Evolutionary conservation across 306 rosid species (phyloP), one percentile per base, ranked within the genome.

Genomic region (Glycine tomentella): DNA sequence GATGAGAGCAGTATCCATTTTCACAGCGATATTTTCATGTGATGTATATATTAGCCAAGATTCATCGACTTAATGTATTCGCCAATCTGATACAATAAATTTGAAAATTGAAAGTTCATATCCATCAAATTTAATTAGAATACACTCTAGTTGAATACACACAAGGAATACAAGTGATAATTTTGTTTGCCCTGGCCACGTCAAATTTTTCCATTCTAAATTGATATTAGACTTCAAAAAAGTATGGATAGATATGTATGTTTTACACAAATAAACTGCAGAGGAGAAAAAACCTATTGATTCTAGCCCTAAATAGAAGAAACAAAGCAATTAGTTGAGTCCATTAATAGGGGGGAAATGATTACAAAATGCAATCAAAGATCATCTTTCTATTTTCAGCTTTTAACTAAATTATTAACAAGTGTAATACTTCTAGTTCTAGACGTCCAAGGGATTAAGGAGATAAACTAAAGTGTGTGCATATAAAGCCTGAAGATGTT

Each of bases 331-430:
- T 63, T 44, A 9, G 53, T 33, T 51, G 44, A 1, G 45, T 7
- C 16, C 17, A 13, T 42, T 58, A 2, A 11, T 13, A 9, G 71
- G 44, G 25, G 13, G 9, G 11, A 7, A 1, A 25, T 3, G 45
- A 45, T 59, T 2, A 20, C 78, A 63, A 57, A 40, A 50, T 65
- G 25, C 31, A 57, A 57, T 11, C 56, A 58, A n/a, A 44, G 44
- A 75, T 75, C 6, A 44, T 75, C 38, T 75, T 14, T 11, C 14
- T 11, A 45, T 8, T 58, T 57, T 75, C 70, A 31, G 48, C 42
- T 59, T 59, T 75, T 20, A 20, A 25, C 33, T 15, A 45, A 46
- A 45, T 44, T 45, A 6, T 55, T 38, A 73, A 53, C 2, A 53
- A 16, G 8, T 36, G 8, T 4, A 15, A 46, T 55, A 4, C 36